These are phyloP conservation scores for Berkeleyomyces rouxiae DNA, from an alignment of 2,329 filamentous ascomycete species.

Conservation along the genomic window DNA sequence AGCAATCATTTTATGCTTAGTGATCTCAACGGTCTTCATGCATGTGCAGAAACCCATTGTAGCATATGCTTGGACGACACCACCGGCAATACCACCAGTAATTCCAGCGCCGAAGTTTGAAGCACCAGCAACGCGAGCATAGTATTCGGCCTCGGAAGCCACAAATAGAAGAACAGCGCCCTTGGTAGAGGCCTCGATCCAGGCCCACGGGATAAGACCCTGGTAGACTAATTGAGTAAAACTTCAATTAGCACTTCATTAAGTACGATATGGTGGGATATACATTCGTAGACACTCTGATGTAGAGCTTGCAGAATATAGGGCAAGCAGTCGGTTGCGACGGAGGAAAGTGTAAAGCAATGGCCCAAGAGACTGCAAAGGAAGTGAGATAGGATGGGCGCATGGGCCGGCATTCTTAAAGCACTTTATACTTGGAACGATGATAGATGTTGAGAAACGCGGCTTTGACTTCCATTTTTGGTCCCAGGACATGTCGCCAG, in stretches of 20 bases:
- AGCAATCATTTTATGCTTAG: slow-evolving; percentile 86
- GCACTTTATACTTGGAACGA: no score
- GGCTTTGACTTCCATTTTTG: neutral
- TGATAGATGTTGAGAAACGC: neutral
- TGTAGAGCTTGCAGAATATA: no score
- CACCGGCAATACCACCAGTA: slow-evolving; percentile 76
- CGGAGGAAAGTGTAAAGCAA: no score
- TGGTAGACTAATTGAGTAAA: slow-evolving; percentile 61
- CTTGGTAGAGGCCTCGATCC: slow-evolving; percentile 99
- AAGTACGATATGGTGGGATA: neutral
- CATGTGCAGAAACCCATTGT: slow-evolving; percentile 99
- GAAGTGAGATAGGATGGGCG: no score
- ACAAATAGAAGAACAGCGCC: slow-evolving; percentile 98
- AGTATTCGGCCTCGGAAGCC: slow-evolving; percentile 93
- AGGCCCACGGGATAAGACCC: slow-evolving; percentile 98
- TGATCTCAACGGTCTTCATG: slow-evolving; percentile 99
- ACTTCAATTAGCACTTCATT: slow-evolving; percentile 3
- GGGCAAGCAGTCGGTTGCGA: no score
- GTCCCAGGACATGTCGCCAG: no score
- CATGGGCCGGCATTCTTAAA: no score
- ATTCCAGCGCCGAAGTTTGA: slow-evolving; percentile 81
- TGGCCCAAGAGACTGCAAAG: no score
- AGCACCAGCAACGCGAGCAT: slow-evolving; percentile 68
- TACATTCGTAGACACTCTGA: no score
- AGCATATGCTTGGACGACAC: slow-evolving; percentile 93